Base-by-base conservation (phyloP, 805 yeast genomes). In the Monosporozyma siamensis region DNA sequence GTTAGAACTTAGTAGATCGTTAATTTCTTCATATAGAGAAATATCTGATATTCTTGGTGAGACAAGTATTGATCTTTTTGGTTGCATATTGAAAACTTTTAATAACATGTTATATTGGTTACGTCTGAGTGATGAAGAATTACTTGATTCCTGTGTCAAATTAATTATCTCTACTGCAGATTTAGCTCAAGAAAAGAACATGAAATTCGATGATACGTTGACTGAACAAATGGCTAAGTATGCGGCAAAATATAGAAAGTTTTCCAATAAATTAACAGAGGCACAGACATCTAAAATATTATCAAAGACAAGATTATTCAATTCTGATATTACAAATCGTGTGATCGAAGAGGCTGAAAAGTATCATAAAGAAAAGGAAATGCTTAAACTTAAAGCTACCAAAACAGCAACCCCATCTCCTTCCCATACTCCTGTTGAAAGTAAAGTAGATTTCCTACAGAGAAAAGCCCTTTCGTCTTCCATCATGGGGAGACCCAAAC, bases 71-170 rank as follows among this genome's bases (percentile, higher is more conserved):
- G 59, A 62, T 15, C 55, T 82, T n/a, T 71, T 82, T 44, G 58
- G 65, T 8, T 70, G 70, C 21, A 71, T 83, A 26, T 68, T 83
- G 56, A 64, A 67, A n/a, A 76, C 92, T 0, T 75, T 89, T 46
- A 71, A 71, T 11, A 69, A 78, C 41, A 78, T 85, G 69, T 70
- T 85, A 26, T 80, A 78, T 31, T 84, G 97, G 94, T 68, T 90
- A 23, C 71, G 92, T 45, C 67, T 90, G 38, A 86, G 90, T 45
- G 97, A 89, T 60, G 68, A 75, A 6, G 82, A 87, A 2, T 66
- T 90, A 37, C 46, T 63, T 17, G 67, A 63, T 21, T 74, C 86
- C 1, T 86, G 95, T 67, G 89, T 85, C 5, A 70, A 72, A 20
- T 66, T 87, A 38, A 82, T 84, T 4, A 72, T 78, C 40, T 71